Base-by-base conservation (phyloP, 2,329 filamentous ascomycete species). In the Rhexocercosporidium sp. region DNA sequence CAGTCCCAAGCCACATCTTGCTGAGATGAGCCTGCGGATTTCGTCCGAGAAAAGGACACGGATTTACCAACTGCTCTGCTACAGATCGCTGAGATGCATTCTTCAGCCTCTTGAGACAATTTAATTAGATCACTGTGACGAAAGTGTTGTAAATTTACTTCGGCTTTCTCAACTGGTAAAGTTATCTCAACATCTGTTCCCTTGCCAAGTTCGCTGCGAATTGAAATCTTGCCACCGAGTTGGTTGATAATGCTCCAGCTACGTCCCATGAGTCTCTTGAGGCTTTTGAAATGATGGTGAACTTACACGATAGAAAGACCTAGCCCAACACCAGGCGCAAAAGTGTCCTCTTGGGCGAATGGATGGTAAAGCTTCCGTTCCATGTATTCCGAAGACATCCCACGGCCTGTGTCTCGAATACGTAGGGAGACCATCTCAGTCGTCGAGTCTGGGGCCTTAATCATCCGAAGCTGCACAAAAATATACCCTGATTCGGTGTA, bases 281-380 rank as follows among this genome's bases (percentile, higher is more conserved):
- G 34, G 16, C 51, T 22, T 6, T 37, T 41, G 5, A 29, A 16
- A 22, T 5, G 11, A 25, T 27, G 20, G 29, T 8, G 60, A 8
- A 64, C 73, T 90, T 82, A 83, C 59, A 91, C 88, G 14, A 91
- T 88, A 6, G 85, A 88, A 31, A 91, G 76, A 0, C 89, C 89
- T 0, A 91, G 78, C 0, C 88, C 88, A 1, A 86, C 86, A 0
- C 88, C 88, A 3, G 85, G 83, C 1, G 86, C 82, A 31, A 91
- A 78, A 0, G 82, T 81, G 65, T 89, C 85, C 71, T 91, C 89
- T 68, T 91, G 89, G 0, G 82, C 79, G 70, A 90, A 90, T 0
- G 87, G 86, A 0, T 84, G 84, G 70, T 88, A 91, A 0, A 90
- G 77, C 16, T 84, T 82, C 3, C 84, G 83, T 25, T 85, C 81